Percentiles rank a stretch among this genome's conserved stretches.
phyloP scores from a whole-genome alignment of 148 eudicot species.

The Chenopodium album region DNA sequence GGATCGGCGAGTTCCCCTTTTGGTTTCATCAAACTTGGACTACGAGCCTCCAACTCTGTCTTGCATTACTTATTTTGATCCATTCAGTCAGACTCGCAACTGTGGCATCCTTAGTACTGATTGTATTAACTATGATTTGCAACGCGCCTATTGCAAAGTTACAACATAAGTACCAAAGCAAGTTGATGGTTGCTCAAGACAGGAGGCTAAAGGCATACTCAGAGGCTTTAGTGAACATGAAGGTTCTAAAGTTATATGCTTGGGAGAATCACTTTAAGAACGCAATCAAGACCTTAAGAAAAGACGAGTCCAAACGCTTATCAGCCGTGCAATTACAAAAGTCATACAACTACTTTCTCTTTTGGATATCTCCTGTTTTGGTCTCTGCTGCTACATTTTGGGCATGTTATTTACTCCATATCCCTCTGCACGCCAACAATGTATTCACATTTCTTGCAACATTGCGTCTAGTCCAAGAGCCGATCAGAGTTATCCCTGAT shows the following conservation, averaged over 20 bases:
- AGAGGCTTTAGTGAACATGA: conserved; percentile 73
- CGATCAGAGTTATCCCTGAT: conserved; percentile 60
- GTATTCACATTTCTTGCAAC: conserved; percentile 77
- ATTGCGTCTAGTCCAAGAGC: conserved; percentile 61
- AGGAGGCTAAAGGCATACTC: conserved; percentile 49
- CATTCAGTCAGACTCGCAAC: conserved; percentile 58
- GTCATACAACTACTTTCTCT: conserved; percentile 47
- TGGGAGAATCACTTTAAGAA: conserved; percentile 71
- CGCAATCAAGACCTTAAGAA: conserved; percentile 44
- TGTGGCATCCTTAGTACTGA: conserved; percentile 46
- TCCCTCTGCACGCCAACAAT: conserved; percentile 60
- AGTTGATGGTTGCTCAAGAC: conserved; percentile 66
- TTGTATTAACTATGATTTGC: conserved; percentile 51
- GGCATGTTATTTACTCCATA: conserved; percentile 52
- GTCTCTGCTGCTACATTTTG: conserved; percentile 69
- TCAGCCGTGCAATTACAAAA: conserved; percentile 50
- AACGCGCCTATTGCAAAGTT: conserved; percentile 60
- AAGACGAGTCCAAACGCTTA: conserved; percentile 50
- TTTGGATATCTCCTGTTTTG: conserved; percentile 65
- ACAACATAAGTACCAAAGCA: conserved; percentile 54
- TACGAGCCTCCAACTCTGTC: conserved; percentile 54
- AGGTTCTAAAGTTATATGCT: conserved; percentile 68
- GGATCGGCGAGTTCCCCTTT: conserved; percentile 78
- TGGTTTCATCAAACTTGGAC: conserved; percentile 84
- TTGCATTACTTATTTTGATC: conserved; percentile 52